phyloP scores from a whole-genome alignment of 805 yeast genomes.

The Myxozyma udenii region DNA sequence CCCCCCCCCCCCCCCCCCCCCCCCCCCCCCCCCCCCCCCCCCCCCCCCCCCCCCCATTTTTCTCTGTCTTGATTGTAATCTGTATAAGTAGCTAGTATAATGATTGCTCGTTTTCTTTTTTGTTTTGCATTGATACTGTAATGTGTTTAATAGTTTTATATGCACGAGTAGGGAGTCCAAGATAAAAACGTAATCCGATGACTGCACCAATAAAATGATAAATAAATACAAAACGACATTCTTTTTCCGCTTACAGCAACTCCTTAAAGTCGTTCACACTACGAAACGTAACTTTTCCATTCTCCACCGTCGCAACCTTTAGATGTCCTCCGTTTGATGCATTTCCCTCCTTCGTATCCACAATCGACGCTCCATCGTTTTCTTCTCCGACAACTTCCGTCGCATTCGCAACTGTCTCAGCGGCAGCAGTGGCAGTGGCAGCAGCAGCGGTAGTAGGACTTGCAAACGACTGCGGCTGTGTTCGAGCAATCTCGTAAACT shows the following conservation, averaged over 20 bases:
- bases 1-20: no score
- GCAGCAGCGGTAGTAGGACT: conserved; percentile 3
- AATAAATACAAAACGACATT: background rate
- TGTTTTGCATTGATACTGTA: no score
- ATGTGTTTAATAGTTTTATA: no score
- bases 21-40: no score
- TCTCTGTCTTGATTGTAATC: no score
- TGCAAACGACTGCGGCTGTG: conserved; percentile 16
- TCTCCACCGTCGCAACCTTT: conserved; percentile 35
- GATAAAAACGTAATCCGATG: no score
- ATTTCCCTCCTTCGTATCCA: conserved; percentile 17
- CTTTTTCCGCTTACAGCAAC: conserved; percentile 4
- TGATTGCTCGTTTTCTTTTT: no score
- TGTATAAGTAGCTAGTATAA: no score
- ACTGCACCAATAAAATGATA: background rate
- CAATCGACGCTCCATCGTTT: conserved; percentile 8
- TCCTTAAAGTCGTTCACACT: conserved; percentile 32
- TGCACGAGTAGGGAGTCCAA: no score
- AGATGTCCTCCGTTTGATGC: conserved; percentile 32
- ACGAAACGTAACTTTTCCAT: conserved; percentile 35
- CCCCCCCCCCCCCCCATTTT: no score
- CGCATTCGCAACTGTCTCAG: background rate
- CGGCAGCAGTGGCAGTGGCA: background rate
- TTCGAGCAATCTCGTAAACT: conserved; percentile 16
- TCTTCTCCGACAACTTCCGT: background rate